A percentile compares a stretch with the other conserved stretches of the same genome.
These are phyloP conservation scores for Macaranga tanarius DNA, from an alignment of 441 rosid species.

Conservation along the genomic window DNA sequence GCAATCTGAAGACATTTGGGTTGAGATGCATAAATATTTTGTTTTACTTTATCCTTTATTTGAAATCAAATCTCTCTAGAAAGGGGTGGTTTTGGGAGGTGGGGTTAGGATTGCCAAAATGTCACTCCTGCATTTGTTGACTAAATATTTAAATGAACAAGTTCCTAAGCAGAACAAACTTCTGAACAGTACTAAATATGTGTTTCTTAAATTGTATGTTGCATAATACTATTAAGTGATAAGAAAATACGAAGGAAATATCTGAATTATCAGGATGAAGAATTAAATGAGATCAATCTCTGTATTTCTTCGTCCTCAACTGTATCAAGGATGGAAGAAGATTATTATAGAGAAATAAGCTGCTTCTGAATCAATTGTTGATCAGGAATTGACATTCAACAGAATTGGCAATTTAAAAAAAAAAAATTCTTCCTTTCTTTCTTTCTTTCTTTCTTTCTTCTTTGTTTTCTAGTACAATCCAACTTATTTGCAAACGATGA, in stretches of 20 bases:
- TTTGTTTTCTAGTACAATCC: not conserved
- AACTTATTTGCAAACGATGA: not conserved
- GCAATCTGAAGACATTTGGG: not conserved
- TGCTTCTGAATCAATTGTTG: not conserved
- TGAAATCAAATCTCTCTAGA: not conserved
- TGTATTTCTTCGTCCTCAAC: not conserved
- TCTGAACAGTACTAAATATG: not conserved
- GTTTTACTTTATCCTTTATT: not conserved
- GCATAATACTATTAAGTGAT: not conserved
- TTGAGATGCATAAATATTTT: not conserved
- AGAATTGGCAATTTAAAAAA: not conserved
- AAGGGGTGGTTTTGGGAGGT: not conserved
- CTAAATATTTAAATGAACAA: too few relatives aligned
- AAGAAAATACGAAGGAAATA: not conserved
- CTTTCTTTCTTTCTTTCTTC: not conserved
- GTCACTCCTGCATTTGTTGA: too few relatives aligned
- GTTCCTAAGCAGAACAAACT: not conserved
- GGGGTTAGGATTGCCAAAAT: not conserved
- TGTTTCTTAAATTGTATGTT: not conserved
- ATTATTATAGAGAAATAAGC: not conserved
- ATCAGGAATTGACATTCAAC: not conserved
- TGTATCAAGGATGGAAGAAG: not conserved
- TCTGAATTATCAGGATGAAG: not conserved
- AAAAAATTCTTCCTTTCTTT: not conserved
- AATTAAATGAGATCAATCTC: not conserved